phyloP scores from a whole-genome alignment of 129 eudicot genomes.

The Flaveria linearis region DNA sequence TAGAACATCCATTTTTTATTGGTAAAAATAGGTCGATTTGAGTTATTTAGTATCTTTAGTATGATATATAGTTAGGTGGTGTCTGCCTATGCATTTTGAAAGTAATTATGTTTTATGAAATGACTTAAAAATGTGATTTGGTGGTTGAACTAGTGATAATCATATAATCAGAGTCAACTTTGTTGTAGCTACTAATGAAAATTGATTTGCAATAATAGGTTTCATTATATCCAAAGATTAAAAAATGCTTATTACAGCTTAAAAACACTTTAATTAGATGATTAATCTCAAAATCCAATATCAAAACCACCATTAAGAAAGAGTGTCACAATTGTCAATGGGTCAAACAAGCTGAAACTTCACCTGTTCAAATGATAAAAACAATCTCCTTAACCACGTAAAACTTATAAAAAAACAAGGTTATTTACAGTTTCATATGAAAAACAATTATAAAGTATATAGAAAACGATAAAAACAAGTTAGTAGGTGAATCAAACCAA shows the following conservation, averaged over 20 bases:
- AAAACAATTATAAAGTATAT: neutral
- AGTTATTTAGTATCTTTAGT: neutral
- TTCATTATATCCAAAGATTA: neutral
- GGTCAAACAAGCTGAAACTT: neutral
- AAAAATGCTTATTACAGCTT: neutral
- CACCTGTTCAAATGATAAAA: neutral
- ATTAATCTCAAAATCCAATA: neutral
- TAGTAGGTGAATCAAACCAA: neutral
- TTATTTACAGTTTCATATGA: neutral
- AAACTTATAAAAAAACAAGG: neutral
- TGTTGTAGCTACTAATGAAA: neutral
- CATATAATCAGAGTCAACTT: neutral
- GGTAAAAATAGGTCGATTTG: slow-evolving; percentile 5
- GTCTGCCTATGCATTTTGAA: neutral
- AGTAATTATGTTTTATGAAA: neutral
- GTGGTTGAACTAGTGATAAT: neutral
- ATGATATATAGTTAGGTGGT: slow-evolving; percentile 1
- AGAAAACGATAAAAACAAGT: neutral
- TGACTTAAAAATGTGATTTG: neutral
- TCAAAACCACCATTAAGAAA: neutral
- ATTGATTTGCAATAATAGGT: neutral
- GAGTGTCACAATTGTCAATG: neutral
- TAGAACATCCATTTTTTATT: neutral
- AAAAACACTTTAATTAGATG: neutral
- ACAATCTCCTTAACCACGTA: too few species aligned